A percentile compares a stretch with the other conserved stretches of the same genome.
Evolutionary conservation across 2,329 filamentous ascomycete genomes (phyloP).

Genomic region (Trichophyton mentagrophytes): DNA sequence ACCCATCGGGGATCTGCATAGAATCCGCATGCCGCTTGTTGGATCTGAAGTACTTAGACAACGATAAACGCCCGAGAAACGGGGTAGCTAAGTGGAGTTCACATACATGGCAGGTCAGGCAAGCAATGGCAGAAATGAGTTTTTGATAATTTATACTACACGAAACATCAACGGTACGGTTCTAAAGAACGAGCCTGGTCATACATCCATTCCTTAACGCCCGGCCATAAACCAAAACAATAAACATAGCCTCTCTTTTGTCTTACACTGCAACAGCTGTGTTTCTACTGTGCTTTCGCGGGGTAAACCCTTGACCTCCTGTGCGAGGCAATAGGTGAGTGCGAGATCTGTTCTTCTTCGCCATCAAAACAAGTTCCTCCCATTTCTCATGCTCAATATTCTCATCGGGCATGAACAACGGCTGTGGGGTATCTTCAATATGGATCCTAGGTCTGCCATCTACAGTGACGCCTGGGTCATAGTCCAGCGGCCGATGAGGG

Average conservation of each 20-base stretch:
- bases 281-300: neutral
- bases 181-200: neutral
- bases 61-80: too few relatives aligned
- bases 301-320: neutral
- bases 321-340: conserved; percentile 14
- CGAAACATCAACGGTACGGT: neutral
- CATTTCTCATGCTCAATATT: conserved; percentile 16
- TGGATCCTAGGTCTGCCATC: neutral
- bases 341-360: conserved; percentile 12
- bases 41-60: too few relatives aligned
- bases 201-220: neutral
- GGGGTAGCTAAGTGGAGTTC: too few relatives aligned
- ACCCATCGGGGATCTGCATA: too few relatives aligned
- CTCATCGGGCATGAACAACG: neutral
- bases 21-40: too few relatives aligned
- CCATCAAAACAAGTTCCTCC: conserved; percentile 24
- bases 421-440: neutral
- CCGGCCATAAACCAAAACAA: neutral
- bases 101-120: too few relatives aligned
- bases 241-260: neutral
- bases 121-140: neutral
- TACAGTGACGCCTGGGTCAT: neutral
- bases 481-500: conserved; percentile 12
- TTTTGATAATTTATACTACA: neutral
- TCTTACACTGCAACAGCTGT: neutral